phyloP scores from a whole-genome alignment of 306 rosid genomes.

The Casuarina equisetifolia region DNA sequence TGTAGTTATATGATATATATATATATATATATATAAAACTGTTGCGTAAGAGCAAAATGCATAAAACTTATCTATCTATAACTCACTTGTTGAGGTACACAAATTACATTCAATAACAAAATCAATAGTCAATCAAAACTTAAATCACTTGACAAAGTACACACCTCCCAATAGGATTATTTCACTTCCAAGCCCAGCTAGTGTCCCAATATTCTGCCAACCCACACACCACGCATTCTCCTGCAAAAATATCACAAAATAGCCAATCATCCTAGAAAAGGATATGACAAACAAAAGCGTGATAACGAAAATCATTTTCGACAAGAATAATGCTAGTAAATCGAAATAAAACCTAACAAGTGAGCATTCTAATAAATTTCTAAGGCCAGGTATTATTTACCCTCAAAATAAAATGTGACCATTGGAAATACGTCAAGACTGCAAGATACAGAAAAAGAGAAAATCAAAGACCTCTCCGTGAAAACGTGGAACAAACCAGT shows the following conservation, averaged over 20 bases:
- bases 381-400: conserved; percentile 40
- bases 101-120: conserved; percentile 13
- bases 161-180: conserved; percentile 76
- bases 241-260: conserved; percentile 35
- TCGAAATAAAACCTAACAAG: neutral
- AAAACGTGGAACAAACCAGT: conserved; percentile 4
- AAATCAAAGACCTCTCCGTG: conserved; percentile 19
- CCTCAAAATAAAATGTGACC: conserved; percentile 57
- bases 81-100: conserved; percentile 11
- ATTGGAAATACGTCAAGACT: conserved; percentile 73
- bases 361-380: neutral
- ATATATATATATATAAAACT: no score
- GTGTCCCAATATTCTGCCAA: conserved; percentile 50
- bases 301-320: neutral
- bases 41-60: neutral
- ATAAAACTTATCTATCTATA: neutral
- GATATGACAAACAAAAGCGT: neutral
- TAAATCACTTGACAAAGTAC: neutral
- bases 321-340: neutral
- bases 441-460: conserved; percentile 29
- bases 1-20: no score
- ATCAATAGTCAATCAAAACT: neutral
- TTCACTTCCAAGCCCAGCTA: neutral
- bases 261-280: conserved; percentile 12
- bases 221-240: conserved; percentile 50